Conservation (phyloP, 2,329 filamentous ascomycete genomes). For the Exophiala alcalophila region DNA sequence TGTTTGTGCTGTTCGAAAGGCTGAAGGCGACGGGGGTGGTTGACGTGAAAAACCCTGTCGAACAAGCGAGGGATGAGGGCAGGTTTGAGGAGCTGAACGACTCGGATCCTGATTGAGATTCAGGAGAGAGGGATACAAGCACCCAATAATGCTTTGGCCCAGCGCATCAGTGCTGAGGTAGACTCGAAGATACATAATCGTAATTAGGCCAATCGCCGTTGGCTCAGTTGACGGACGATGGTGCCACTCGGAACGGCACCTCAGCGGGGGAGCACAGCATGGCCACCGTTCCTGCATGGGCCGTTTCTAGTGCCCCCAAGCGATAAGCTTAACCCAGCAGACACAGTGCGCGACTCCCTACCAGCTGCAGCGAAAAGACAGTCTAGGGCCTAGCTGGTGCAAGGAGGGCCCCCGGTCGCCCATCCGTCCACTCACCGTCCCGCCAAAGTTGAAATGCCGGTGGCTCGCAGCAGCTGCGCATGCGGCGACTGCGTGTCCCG, state of each 20-base stretch:
- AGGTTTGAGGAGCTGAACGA: slow-evolving; percentile 53
- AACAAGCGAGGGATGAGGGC: slow-evolving; percentile 65
- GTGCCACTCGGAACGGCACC: slow-evolving; percentile 25
- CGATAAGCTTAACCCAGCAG: slow-evolving; percentile 14
- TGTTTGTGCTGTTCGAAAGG: slow-evolving; percentile 91
- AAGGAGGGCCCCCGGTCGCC: no score
- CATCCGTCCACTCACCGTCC: no score
- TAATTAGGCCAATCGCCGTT: background rate
- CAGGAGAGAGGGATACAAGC: no score
- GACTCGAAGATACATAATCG: no score
- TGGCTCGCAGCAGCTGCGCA: no score
- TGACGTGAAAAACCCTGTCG: slow-evolving; percentile 74
- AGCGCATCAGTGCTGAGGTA: no score
- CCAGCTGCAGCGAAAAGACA: no score
- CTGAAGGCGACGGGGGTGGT: slow-evolving; percentile 73
- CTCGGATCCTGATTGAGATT: slow-evolving; percentile 20
- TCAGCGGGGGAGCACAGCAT: background rate
- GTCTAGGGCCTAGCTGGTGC: no score
- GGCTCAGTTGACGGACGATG: slow-evolving; percentile 9
- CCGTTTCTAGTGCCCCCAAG: background rate
- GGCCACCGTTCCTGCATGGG: slow-evolving; percentile 8
- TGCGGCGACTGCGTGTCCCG: background rate
- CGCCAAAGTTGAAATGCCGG: no score
- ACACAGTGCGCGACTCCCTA: no score
- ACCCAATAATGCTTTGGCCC: no score